Evolutionary conservation across 2,329 filamentous ascomycete species (phyloP).

Genomic region (Diaporthe amygdali): DNA sequence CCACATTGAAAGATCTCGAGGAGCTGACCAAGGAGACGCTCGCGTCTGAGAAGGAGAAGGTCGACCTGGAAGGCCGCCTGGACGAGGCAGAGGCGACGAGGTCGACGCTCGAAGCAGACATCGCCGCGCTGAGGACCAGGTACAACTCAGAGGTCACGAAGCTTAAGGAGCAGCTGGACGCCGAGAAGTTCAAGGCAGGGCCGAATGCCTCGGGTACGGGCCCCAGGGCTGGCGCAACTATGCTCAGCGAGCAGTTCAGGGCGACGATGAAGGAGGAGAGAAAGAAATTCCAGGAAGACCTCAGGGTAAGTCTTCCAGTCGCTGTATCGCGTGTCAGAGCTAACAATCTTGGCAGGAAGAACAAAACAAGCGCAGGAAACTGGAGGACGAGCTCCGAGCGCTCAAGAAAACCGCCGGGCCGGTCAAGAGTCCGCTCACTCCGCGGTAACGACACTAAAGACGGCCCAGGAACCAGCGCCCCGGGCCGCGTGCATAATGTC

Average conservation of each 20-base stretch:
- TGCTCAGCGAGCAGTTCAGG: conserved; percentile 63
- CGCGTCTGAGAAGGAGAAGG: conserved; percentile 54
- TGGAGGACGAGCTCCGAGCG: conserved; percentile 56
- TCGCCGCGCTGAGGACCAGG: conserved; percentile 40
- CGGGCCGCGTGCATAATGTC: conserved; percentile 11
- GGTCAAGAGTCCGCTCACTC: conserved; percentile 49
- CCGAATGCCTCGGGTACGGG: conserved; percentile 38
- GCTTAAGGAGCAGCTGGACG: conserved; percentile 58
- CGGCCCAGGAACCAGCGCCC: not conserved
- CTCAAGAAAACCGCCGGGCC: conserved; percentile 48
- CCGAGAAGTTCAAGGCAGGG: conserved; percentile 50
- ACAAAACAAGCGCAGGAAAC: conserved; percentile 49
- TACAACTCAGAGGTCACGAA: conserved; percentile 49
- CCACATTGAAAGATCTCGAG: conserved; percentile 57
- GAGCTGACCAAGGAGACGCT: conserved; percentile 59
- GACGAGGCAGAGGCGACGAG: conserved; percentile 44
- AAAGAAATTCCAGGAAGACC: conserved; percentile 61
- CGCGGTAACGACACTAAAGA: conserved; percentile 32
- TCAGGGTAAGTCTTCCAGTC: conserved; percentile 46
- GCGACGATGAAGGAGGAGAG: conserved; percentile 62
- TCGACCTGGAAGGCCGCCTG: conserved; percentile 48
- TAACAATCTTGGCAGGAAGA: conserved; percentile 51
- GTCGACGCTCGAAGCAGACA: conserved; percentile 44
- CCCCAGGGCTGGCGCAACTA: conserved; percentile 50
- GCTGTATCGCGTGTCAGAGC: conserved; percentile 15